A percentile compares a stretch with the other conserved stretches of the same genome.
Conservation (phyloP, 805 yeast species). For the Yamadazyma paraphyllophila region DNA sequence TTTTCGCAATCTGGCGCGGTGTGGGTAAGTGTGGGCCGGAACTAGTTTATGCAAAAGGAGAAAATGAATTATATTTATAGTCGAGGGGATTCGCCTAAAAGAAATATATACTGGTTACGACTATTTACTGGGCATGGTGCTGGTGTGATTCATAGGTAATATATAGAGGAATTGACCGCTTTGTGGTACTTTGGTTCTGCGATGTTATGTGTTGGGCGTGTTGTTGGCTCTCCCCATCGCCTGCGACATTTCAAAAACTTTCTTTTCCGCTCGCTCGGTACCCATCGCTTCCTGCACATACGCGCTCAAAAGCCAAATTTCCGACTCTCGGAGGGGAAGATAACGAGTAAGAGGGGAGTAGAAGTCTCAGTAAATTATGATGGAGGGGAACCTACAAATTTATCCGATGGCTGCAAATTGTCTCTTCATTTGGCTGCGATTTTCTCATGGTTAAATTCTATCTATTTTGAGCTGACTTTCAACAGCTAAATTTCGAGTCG, state of each 20-base stretch:
- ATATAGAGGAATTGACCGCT: background rate
- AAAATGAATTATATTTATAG: background rate
- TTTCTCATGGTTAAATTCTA: background rate
- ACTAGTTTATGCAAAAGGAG: background rate
- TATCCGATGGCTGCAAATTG: conserved; percentile 8
- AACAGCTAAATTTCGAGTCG: background rate
- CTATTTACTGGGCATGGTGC: no score
- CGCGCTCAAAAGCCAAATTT: conserved; percentile 3
- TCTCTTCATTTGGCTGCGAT: background rate
- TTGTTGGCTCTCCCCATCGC: conserved; percentile 1
- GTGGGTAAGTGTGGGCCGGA: conserved; percentile 4
- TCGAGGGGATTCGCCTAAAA: background rate
- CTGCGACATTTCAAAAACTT: conserved; percentile 1
- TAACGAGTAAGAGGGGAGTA: conserved; percentile 6
- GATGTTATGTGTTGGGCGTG: conserved; percentile 1
- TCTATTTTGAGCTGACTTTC: background rate
- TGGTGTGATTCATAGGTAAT: background rate
- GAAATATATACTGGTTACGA: no score
- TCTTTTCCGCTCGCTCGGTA: background rate
- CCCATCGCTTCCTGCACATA: conserved; percentile 8
- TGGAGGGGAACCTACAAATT: conserved; percentile 6
- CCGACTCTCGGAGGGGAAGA: conserved; percentile 14
- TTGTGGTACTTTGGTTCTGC: background rate
- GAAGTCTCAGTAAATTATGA: background rate
- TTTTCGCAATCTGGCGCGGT: conserved; percentile 3